These are phyloP conservation scores for Aquilaria malaccensis DNA, from an alignment of 345 rosid genomes.

Conservation along the genomic window DNA sequence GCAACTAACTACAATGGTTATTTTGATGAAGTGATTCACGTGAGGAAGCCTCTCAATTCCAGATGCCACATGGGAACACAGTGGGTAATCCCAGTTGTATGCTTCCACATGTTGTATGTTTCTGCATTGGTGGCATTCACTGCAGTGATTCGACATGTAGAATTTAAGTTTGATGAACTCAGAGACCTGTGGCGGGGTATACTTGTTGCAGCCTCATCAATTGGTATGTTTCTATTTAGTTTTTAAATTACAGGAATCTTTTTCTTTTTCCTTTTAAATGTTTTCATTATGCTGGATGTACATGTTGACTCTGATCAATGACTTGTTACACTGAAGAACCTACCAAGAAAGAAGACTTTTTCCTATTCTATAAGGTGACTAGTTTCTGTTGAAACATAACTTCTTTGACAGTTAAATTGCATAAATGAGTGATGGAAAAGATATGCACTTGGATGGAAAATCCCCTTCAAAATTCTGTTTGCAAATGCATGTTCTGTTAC, in stretches of 20 bases:
- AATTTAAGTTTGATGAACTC: slow-evolving; percentile 82
- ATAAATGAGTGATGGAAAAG: too few species aligned
- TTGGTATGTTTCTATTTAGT: slow-evolving; percentile 35
- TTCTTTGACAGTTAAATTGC: too few species aligned
- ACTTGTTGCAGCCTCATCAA: slow-evolving; percentile 51
- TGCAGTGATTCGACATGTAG: slow-evolving; percentile 60
- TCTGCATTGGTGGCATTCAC: slow-evolving; percentile 53
- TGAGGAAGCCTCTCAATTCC: slow-evolving; percentile 46
- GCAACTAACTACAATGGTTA: slow-evolving; percentile 19
- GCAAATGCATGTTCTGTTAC: too few species aligned
- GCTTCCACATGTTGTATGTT: slow-evolving; percentile 52
- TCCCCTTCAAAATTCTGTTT: too few species aligned
- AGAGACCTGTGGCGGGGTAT: slow-evolving; percentile 85
- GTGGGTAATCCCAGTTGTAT: slow-evolving; percentile 52
- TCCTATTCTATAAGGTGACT: too few species aligned
- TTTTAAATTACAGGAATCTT: neutral
- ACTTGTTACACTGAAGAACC: too few species aligned
- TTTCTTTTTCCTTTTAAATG: slow-evolving; percentile 1
- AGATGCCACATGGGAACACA: slow-evolving; percentile 54
- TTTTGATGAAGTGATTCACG: slow-evolving; percentile 45
- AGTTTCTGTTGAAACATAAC: too few species aligned
- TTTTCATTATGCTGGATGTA: neutral
- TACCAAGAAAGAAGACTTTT: too few species aligned
- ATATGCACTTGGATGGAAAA: too few species aligned
- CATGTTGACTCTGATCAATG: too few species aligned